Evolutionary conservation across 2,329 filamentous ascomycete genomes (phyloP).

Genomic region (Cercospora berteroae): DNA sequence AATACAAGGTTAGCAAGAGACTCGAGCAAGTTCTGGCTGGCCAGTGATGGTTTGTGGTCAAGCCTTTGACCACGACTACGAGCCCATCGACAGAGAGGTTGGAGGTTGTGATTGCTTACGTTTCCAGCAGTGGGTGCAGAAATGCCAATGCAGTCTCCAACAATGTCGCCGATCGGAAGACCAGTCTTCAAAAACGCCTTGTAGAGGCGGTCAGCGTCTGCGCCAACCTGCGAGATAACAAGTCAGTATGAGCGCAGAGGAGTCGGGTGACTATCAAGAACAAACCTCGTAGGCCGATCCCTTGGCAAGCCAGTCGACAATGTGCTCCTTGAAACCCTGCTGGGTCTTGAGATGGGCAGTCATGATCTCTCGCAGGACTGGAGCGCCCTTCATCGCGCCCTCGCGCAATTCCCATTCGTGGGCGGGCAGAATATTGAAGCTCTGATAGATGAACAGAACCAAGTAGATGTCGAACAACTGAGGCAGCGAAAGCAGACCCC

Average conservation of each 20-base stretch:
- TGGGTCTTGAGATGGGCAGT: constrained; percentile 50
- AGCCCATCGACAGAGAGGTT: neutral
- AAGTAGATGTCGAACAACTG: constrained; percentile 50
- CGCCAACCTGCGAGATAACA: constrained; percentile 38
- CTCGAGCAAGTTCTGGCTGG: neutral
- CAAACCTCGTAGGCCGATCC: constrained; percentile 46
- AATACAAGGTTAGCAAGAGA: neutral
- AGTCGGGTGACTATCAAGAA: neutral
- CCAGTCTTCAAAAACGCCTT: constrained; percentile 49
- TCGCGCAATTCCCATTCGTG: constrained; percentile 53
- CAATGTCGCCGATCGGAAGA: constrained; percentile 49
- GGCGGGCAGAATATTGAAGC: constrained; percentile 53
- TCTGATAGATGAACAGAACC: constrained; percentile 52
- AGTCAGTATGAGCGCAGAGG: neutral
- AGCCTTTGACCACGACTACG: neutral
- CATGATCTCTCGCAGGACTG: constrained; percentile 43
- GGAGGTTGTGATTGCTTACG: neutral
- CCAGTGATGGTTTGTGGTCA: neutral
- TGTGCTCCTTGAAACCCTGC: constrained; percentile 42
- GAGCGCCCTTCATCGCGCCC: constrained; percentile 43
- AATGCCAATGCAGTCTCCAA: constrained; percentile 52
- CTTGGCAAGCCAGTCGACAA: constrained; percentile 51
- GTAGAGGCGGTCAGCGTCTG: constrained; percentile 53
- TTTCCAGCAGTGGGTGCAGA: constrained; percentile 51
- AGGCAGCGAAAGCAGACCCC: constrained; percentile 52